Evolutionary conservation across 2,329 filamentous ascomycete species (phyloP).

Genomic region (Fusarium luffae): DNA sequence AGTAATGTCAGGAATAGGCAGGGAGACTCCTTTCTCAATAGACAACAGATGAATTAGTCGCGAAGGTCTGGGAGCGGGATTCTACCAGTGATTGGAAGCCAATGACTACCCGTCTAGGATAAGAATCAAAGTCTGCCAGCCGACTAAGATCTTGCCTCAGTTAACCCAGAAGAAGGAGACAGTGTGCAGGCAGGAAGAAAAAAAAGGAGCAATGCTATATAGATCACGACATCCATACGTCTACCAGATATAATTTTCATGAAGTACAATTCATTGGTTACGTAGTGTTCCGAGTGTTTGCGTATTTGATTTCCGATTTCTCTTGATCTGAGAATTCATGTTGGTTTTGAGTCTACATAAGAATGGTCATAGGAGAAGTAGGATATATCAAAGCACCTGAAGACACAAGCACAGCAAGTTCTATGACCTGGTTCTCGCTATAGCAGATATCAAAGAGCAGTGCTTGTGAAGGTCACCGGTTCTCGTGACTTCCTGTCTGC

Average conservation of each 20-base stretch:
- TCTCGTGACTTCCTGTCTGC: not conserved
- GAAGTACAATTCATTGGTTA: not conserved
- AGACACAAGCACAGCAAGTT: fast-evolving
- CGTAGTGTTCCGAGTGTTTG: not conserved
- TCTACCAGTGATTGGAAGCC: no score
- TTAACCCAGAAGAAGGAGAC: no score
- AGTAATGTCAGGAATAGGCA: not conserved
- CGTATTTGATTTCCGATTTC: not conserved
- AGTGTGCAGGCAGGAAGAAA: no score
- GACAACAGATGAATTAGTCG: no score
- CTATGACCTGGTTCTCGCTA: not conserved
- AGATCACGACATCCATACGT: no score
- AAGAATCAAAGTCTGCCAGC: no score
- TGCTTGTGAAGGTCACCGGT: not conserved
- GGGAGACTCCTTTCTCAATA: no score
- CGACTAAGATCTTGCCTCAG: no score
- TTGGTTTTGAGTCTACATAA: not conserved
- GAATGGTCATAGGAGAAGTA: not conserved
- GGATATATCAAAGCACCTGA: not conserved
- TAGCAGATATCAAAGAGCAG: not conserved
- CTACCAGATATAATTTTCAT: not conserved
- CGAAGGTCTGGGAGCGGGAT: no score
- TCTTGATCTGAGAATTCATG: not conserved
- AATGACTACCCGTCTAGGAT: no score
- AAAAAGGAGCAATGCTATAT: no score